Evolutionary conservation across 1,139 yeast genomes (phyloP).

Genomic region (Candida frijolesensis): DNA sequence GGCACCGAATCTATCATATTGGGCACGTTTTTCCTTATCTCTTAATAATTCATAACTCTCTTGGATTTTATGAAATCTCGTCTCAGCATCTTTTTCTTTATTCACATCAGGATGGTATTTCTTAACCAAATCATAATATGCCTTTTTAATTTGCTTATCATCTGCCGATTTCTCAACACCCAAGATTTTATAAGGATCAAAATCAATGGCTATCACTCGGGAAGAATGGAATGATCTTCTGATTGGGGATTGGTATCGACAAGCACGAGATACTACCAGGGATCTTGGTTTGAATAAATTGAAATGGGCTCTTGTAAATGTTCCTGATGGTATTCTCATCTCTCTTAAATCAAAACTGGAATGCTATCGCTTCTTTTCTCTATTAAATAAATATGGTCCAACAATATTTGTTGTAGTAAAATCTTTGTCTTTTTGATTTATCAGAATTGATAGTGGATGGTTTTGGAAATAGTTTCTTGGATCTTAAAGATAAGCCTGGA

Average conservation of each 20-base stretch:
- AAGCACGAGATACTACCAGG: background rate
- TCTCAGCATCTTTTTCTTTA: conserved; percentile 86
- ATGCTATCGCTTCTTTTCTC: no score
- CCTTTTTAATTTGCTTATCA: conserved; percentile 86
- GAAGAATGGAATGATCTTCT: conserved; percentile 32
- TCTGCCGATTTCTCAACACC: conserved; percentile 78
- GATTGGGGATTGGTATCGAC: background rate
- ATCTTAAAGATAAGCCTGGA: no score
- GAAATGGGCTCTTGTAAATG: conserved; percentile 5
- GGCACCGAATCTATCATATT: conserved; percentile 90
- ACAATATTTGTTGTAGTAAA: no score
- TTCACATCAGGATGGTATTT: conserved; percentile 96
- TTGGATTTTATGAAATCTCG: conserved; percentile 87
- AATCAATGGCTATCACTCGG: conserved; percentile 26
- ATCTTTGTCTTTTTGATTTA: no score
- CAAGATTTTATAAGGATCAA: conserved; percentile 81
- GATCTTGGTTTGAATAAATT: background rate
- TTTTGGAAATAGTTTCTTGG: no score
- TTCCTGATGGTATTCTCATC: conserved; percentile 9
- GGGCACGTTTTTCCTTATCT: conserved; percentile 84
- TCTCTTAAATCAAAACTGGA: no score
- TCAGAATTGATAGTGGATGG: no score
- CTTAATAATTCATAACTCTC: conserved; percentile 91
- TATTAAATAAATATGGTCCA: no score
- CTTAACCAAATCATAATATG: conserved; percentile 91